Conservation (phyloP, 2,329 filamentous ascomycete species). For the Penicillium thymicola region DNA sequence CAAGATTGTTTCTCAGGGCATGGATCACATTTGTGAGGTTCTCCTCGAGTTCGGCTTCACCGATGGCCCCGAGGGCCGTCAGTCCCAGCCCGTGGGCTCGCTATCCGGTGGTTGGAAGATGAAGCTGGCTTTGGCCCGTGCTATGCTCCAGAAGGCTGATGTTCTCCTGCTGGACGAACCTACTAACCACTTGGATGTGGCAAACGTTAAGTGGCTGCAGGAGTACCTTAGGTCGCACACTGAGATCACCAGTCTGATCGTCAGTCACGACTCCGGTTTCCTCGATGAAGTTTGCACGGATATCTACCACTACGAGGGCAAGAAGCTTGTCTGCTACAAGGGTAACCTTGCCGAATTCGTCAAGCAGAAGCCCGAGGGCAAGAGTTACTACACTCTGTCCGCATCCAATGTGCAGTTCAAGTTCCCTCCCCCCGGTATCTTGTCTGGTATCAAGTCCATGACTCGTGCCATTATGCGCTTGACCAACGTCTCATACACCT, state of each 20-base stretch:
- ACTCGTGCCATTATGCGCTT: constrained; percentile 95
- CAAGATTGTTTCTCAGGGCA: constrained; percentile 72
- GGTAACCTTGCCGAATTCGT: constrained; percentile 66
- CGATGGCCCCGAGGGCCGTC: constrained; percentile 79
- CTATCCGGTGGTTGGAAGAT: constrained; percentile 99
- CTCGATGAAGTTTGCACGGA: constrained; percentile 96
- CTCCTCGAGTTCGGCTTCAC: constrained; percentile 93
- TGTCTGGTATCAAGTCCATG: constrained; percentile 91
- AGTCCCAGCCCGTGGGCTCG: constrained; percentile 86
- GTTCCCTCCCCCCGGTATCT: constrained; percentile 91
- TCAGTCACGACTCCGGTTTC: constrained; percentile 97
- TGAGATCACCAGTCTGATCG: constrained; percentile 94
- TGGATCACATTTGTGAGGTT: constrained; percentile 77
- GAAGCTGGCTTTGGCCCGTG: constrained; percentile 93
- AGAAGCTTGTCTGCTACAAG: constrained; percentile 70
- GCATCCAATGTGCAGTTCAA: constrained; percentile 90
- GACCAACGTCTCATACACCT: constrained; percentile 87
- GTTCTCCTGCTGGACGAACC: constrained; percentile 96
- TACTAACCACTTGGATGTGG: constrained; percentile 96
- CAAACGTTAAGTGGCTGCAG: constrained; percentile 93
- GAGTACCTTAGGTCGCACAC: constrained; percentile 94
- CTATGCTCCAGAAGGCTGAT: constrained; percentile 96
- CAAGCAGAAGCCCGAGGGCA: constrained; percentile 84
- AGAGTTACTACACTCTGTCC: constrained; percentile 96
- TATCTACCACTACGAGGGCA: constrained; percentile 98